Evolutionary conservation across 2,329 filamentous ascomycete species (phyloP).

Genomic region (Exophiala sp.): DNA sequence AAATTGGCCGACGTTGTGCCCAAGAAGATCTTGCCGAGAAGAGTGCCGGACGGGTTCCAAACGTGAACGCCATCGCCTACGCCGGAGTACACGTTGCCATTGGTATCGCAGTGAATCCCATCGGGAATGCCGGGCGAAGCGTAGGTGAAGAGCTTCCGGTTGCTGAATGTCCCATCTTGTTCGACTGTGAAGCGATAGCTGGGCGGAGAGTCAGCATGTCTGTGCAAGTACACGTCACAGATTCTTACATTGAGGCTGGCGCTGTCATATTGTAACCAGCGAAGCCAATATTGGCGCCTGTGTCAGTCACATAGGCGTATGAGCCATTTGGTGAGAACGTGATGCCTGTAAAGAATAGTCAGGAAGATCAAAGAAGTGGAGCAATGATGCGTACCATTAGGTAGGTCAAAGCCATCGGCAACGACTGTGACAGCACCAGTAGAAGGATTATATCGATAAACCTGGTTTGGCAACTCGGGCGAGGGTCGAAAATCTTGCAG

Average conservation of each 20-base stretch:
- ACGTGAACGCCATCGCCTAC: slow-evolving; percentile 56
- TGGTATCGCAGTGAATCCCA: slow-evolving; percentile 49
- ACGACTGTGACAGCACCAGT: slow-evolving; percentile 46
- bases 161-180: slow-evolving; percentile 29
- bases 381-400: slow-evolving; percentile 38
- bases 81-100: slow-evolving; percentile 56
- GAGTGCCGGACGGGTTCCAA: slow-evolving; percentile 48
- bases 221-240: background rate
- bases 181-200: slow-evolving; percentile 25
- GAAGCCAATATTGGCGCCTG: slow-evolving; percentile 19
- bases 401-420: slow-evolving; percentile 46
- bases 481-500: slow-evolving; percentile 44
- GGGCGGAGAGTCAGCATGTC: slow-evolving; percentile 8
- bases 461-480: slow-evolving; percentile 47
- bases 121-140: slow-evolving; percentile 47
- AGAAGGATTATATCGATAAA: slow-evolving; percentile 46
- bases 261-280: slow-evolving; percentile 23
- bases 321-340: slow-evolving; percentile 36
- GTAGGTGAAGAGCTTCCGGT: slow-evolving; percentile 53
- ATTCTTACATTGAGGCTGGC: slow-evolving; percentile 22
- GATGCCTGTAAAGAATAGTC: slow-evolving; percentile 10
- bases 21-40: slow-evolving; percentile 56
- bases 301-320: slow-evolving; percentile 29
- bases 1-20: slow-evolving; percentile 31
- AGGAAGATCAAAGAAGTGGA: background rate